Percentiles rank a stretch among this genome's conserved stretches.
Evolutionary conservation across 1,284 basidiomycete species (phyloP).

Genomic region (Trametes hirsuta): DNA sequence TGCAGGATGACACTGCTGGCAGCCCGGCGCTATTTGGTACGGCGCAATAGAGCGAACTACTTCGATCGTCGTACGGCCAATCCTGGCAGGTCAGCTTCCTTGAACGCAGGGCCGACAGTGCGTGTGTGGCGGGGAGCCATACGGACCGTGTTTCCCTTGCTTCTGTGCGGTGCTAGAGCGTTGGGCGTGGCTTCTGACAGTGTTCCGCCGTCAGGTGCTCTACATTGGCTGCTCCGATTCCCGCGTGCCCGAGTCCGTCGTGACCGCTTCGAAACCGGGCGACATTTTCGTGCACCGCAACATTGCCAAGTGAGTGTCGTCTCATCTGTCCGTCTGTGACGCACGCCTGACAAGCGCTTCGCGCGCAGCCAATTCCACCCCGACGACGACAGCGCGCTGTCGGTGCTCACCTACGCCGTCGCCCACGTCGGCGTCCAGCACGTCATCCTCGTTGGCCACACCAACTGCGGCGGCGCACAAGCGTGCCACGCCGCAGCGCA

Average conservation of each 20-base stretch:
- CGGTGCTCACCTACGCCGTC: conserved; percentile 85
- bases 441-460: conserved; percentile 83
- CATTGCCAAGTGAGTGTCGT: conserved; percentile 58
- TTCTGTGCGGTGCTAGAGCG: neutral
- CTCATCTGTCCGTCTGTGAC: conserved; percentile 29
- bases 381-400: conserved; percentile 77
- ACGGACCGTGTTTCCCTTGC: neutral
- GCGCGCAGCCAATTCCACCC: conserved; percentile 75
- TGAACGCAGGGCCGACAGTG: too few relatives aligned
- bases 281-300: conserved; percentile 74
- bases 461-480: conserved; percentile 77
- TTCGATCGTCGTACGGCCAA: too few relatives aligned
- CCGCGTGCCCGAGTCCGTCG: conserved; percentile 62
- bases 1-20: too few relatives aligned
- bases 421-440: conserved; percentile 81
- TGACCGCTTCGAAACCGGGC: conserved; percentile 60
- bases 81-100: too few relatives aligned
- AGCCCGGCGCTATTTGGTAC: too few relatives aligned
- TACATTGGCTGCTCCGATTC: conserved; percentile 80
- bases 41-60: too few relatives aligned
- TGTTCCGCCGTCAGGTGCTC: conserved; percentile 48
- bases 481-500: conserved; percentile 56
- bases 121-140: too few relatives aligned
- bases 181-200: neutral
- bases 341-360: conserved; percentile 8